These are phyloP conservation scores for Moesziomyces globuligerus DNA, from an alignment of 1,284 basidiomycete genomes.

Conservation along the genomic window DNA sequence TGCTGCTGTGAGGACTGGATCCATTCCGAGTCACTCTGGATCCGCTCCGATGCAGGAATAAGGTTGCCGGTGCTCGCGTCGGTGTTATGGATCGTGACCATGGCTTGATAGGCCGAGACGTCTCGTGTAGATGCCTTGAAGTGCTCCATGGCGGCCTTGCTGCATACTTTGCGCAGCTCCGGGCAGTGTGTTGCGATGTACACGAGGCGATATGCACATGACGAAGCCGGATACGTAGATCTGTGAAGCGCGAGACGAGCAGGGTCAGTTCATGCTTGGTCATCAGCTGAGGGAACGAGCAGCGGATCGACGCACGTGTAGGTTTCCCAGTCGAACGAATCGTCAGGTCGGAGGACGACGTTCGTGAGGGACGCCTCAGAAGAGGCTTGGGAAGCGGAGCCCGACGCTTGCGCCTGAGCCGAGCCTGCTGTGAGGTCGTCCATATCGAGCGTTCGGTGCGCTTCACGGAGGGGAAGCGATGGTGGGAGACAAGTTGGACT, in stretches of 20 bases:
- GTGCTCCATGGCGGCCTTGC: conserved; percentile 38
- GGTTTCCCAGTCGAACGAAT: conserved; percentile 60
- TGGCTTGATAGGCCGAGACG: conserved; percentile 32
- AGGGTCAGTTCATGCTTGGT: not conserved
- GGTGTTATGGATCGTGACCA: conserved; percentile 47
- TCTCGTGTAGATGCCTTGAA: conserved; percentile 39
- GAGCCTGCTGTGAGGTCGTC: conserved; percentile 7
- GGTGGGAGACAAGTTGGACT: not conserved
- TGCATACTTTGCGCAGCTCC: conserved; percentile 36
- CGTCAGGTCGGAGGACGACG: conserved; percentile 14
- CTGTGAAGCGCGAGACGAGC: not conserved
- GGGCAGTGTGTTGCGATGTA: conserved; percentile 45
- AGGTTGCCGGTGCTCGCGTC: conserved; percentile 24
- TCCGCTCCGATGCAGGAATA: conserved; percentile 25
- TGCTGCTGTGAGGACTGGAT: conserved; percentile 73
- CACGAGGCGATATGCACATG: conserved; percentile 39
- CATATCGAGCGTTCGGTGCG: too few relatives aligned
- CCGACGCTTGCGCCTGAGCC: not conserved
- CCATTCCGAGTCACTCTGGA: conserved; percentile 72
- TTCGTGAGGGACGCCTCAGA: conserved; percentile 11
- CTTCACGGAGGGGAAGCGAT: not conserved
- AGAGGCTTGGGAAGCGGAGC: not conserved
- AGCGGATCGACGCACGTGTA: conserved; percentile 39
- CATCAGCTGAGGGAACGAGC: too few relatives aligned
- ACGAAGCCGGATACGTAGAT: conserved; percentile 30